Evolutionary conservation across 345 rosid species (phyloP).

Genomic region (Lepidium aucheri): DNA sequence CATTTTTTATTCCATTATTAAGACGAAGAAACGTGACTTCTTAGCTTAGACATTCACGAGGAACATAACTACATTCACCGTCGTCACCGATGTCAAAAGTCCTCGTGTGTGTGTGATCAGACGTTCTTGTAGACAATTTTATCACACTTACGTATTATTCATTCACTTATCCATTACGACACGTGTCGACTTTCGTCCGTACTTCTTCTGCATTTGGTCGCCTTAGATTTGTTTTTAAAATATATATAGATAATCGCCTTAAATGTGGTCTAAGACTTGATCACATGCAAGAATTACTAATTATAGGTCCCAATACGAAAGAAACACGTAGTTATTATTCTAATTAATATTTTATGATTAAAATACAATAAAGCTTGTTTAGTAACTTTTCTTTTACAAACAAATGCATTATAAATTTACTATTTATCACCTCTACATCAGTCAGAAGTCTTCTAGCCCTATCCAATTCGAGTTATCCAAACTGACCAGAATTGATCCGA

Average conservation of each 20-base stretch:
- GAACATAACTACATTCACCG: neutral
- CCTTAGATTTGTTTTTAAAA: too few species aligned
- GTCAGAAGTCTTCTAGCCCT: too few species aligned
- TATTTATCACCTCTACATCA: neutral
- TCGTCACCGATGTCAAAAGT: too few species aligned
- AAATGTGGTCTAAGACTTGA: neutral
- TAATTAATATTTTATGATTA: too few species aligned
- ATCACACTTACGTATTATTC: neutral
- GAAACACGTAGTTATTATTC: neutral
- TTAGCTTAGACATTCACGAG: neutral
- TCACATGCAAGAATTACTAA: neutral
- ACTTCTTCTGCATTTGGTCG: neutral
- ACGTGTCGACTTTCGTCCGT: slow-evolving; percentile 9
- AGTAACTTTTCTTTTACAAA: neutral
- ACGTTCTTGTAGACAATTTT: neutral
- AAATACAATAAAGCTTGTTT: neutral
- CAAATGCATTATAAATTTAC: neutral
- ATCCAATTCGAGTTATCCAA: too few species aligned
- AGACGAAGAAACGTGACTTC: neutral
- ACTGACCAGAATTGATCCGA: too few species aligned
- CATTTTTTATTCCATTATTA: neutral
- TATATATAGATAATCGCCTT: too few species aligned
- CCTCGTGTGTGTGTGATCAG: too few species aligned
- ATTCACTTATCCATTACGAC: neutral
- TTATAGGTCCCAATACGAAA: neutral